Evolutionary conservation across 2,329 filamentous ascomycete genomes (phyloP).

Genomic region (Hypomyces rosellus): DNA sequence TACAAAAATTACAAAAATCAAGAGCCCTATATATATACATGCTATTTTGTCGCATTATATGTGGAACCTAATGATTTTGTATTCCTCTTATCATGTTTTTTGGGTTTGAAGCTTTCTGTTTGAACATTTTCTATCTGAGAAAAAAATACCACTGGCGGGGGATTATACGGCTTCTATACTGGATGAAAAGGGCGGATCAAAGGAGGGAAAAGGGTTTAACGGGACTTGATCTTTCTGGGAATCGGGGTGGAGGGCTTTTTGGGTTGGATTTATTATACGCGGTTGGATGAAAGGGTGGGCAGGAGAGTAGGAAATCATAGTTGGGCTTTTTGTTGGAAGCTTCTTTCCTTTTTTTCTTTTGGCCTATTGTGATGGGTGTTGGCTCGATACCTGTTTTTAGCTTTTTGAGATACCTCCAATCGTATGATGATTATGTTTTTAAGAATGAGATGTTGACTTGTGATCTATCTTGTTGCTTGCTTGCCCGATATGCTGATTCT

Average conservation of each 20-base stretch:
- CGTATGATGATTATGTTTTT: not conserved
- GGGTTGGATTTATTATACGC: not conserved
- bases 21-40: too few relatives aligned
- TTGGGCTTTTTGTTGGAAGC: not conserved
- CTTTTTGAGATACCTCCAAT: not conserved
- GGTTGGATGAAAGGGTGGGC: not conserved
- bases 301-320: too few relatives aligned
- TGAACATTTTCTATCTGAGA: not conserved
- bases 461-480: too few relatives aligned
- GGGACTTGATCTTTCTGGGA: not conserved
- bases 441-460: too few relatives aligned
- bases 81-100: constrained; percentile 1
- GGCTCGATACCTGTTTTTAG: not conserved
- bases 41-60: not conserved
- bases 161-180: too few relatives aligned
- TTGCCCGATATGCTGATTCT: too few relatives aligned
- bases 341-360: not conserved
- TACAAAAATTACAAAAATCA: too few relatives aligned
- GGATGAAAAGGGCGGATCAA: not conserved
- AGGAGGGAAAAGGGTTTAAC: not conserved
- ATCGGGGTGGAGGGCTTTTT: not conserved
- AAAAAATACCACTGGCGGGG: not conserved
- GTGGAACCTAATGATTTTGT: not conserved
- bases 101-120: not conserved
- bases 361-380: not conserved